A percentile compares a stretch with the other conserved stretches of the same genome.
Evolutionary conservation across 2,329 filamentous ascomycete species (phyloP).

Genomic region (Beauveria brongniartii): DNA sequence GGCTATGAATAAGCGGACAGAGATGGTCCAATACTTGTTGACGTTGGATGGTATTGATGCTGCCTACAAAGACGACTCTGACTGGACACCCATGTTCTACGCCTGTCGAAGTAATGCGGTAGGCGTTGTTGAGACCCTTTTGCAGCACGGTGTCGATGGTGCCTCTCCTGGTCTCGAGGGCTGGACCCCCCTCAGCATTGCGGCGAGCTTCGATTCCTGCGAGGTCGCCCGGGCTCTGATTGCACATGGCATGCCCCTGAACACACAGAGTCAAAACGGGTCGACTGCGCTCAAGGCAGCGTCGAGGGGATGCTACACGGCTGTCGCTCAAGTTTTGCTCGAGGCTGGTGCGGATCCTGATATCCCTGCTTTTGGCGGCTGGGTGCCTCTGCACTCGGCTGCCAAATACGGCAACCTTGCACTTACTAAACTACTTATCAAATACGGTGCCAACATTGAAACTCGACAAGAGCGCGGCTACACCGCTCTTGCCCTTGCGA

Average conservation of each 20-base stretch:
- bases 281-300: slow-evolving; percentile 14
- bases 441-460: slow-evolving; percentile 4
- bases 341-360: slow-evolving; percentile 12
- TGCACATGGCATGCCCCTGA: slow-evolving; percentile 2
- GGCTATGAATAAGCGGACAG: background rate
- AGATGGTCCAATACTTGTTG: slow-evolving; percentile 7
- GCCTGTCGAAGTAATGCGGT: slow-evolving; percentile 10
- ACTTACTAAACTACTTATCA: slow-evolving; percentile 8
- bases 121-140: slow-evolving; percentile 8
- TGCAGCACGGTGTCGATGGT: slow-evolving; percentile 6
- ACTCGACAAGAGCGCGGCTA: slow-evolving; percentile 11
- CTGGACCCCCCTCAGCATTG: slow-evolving; percentile 13
- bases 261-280: slow-evolving; percentile 6
- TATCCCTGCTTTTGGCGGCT: slow-evolving; percentile 5
- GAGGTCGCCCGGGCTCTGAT: slow-evolving; percentile 11
- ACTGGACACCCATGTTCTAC: slow-evolving; percentile 12
- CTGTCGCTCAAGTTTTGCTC: slow-evolving; percentile 10
- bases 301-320: slow-evolving; percentile 5
- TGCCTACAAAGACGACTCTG: background rate
- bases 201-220: slow-evolving; percentile 12
- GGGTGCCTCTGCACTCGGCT: slow-evolving; percentile 14
- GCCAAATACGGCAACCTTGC: slow-evolving; percentile 11
- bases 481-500: slow-evolving; percentile 12
- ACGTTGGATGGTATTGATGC: slow-evolving; percentile 1
- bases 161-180: slow-evolving; percentile 8